Percentiles rank a stretch among this genome's conserved stretches.
Conservation (phyloP, 331 rosid genomes). For the Ulmus americana region DNA sequence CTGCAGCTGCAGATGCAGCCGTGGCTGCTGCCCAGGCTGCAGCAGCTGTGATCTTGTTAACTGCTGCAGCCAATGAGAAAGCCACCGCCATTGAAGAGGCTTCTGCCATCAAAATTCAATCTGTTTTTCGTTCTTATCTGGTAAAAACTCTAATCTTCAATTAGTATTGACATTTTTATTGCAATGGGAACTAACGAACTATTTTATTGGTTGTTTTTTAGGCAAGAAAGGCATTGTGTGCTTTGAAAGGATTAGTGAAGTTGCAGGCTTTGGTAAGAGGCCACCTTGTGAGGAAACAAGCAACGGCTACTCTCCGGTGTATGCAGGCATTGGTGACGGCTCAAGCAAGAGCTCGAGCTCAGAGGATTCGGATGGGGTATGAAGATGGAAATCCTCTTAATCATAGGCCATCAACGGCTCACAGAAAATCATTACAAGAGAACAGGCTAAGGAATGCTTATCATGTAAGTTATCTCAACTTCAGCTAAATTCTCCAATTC, state of each 20-base stretch:
- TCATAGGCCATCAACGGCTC: constrained; percentile 36
- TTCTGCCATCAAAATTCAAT: constrained; percentile 74
- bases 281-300: constrained; percentile 79
- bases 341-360: constrained; percentile 84
- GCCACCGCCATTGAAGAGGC: constrained; percentile 39
- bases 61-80: constrained; percentile 39
- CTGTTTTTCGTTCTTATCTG: constrained; percentile 72
- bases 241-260: constrained; percentile 79
- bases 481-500: constrained; percentile 1
- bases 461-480: constrained; percentile 41
- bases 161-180: no score
- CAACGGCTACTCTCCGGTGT: constrained; percentile 69
- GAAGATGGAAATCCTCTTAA: constrained; percentile 37
- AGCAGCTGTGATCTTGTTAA: constrained; percentile 46
- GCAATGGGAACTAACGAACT: background rate
- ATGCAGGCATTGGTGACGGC: constrained; percentile 92
- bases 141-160: constrained; percentile 29
- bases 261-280: constrained; percentile 90
- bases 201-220: constrained; percentile 23
- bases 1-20: constrained; percentile 50
- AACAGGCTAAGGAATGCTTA: constrained; percentile 32
- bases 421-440: constrained; percentile 45
- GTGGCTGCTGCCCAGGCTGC: constrained; percentile 75
- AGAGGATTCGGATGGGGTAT: constrained; percentile 46
- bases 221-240: constrained; percentile 87